Percentiles rank a stretch among this genome's conserved stretches.
These are phyloP conservation scores for Papiliotrema nemorosa DNA, from an alignment of 1,284 basidiomycete species.

Conservation along the genomic window DNA sequence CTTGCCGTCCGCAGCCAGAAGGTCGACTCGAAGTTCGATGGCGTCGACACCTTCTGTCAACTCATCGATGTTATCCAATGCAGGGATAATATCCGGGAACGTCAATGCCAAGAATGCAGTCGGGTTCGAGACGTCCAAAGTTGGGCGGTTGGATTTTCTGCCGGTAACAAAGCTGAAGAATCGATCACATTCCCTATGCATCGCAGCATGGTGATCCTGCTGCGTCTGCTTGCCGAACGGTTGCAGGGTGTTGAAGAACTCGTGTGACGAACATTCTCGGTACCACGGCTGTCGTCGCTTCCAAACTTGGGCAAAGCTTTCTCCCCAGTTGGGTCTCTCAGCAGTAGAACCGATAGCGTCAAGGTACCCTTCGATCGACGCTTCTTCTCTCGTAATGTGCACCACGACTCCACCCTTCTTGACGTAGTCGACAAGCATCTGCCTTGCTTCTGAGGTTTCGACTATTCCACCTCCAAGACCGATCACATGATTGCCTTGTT, in stretches of 20 bases:
- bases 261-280: conserved; percentile 74
- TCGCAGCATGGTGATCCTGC: conserved; percentile 38
- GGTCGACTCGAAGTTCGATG: conserved; percentile 87
- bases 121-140: conserved; percentile 58
- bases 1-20: conserved; percentile 61
- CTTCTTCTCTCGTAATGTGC: conserved; percentile 65
- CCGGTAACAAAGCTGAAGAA: conserved; percentile 92
- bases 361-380: conserved; percentile 73
- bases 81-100: conserved; percentile 77
- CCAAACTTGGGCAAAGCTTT: conserved; percentile 74
- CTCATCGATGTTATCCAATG: conserved; percentile 66
- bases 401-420: conserved; percentile 63
- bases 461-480: conserved; percentile 96
- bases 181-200: conserved; percentile 43
- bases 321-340: conserved; percentile 79
- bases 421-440: conserved; percentile 67
- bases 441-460: conserved; percentile 72
- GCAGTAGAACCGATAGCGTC: conserved; percentile 60
- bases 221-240: conserved; percentile 32
- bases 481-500: conserved; percentile 66
- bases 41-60: conserved; percentile 85
- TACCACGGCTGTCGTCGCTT: conserved; percentile 82
- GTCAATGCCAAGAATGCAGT: conserved; percentile 92
- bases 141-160: conserved; percentile 62
- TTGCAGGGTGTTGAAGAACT: conserved; percentile 68